These are phyloP conservation scores for Linnemannia schmuckeri DNA, from an alignment of 192 early-diverging fungal species.

Conservation along the genomic window DNA sequence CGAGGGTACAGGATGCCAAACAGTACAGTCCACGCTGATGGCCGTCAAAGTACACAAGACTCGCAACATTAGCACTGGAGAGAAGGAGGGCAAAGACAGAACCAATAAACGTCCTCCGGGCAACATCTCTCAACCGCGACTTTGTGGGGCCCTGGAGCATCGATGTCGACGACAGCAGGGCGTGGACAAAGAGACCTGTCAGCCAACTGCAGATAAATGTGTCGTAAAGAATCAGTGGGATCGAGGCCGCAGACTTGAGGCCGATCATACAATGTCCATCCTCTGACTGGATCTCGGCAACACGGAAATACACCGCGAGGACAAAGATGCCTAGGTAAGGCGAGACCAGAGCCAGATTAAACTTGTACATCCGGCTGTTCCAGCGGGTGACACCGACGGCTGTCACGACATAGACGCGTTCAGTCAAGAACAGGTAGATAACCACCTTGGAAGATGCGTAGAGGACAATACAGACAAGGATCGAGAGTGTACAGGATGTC, in stretches of 20 bases:
- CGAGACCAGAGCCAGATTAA: constrained; percentile 51
- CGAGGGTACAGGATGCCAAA: constrained; percentile 58
- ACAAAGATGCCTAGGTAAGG: constrained; percentile 49
- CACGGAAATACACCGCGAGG: constrained; percentile 43
- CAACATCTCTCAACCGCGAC: constrained; percentile 39
- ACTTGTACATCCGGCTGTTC: constrained; percentile 50
- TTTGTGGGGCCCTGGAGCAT: constrained; percentile 42
- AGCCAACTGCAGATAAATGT: constrained; percentile 29
- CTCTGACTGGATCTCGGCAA: constrained; percentile 9
- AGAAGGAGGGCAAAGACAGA: constrained; percentile 53
- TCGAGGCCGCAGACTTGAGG: background rate
- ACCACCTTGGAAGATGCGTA: constrained; percentile 57
- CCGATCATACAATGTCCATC: constrained; percentile 39
- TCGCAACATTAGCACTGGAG: constrained; percentile 55
- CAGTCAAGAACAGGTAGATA: constrained; percentile 62
- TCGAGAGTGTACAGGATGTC: constrained; percentile 47
- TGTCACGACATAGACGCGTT: constrained; percentile 47
- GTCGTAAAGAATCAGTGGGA: constrained; percentile 40
- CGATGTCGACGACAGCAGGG: constrained; percentile 43
- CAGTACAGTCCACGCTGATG: constrained; percentile 60
- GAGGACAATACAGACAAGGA: constrained; percentile 56
- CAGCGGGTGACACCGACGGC: constrained; percentile 44
- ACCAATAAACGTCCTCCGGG: constrained; percentile 55
- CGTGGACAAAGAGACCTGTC: constrained; percentile 32
- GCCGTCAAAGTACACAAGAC: constrained; percentile 49